Base-by-base conservation (phyloP, 805 yeast species). In the Ogataea pignaliae region DNA sequence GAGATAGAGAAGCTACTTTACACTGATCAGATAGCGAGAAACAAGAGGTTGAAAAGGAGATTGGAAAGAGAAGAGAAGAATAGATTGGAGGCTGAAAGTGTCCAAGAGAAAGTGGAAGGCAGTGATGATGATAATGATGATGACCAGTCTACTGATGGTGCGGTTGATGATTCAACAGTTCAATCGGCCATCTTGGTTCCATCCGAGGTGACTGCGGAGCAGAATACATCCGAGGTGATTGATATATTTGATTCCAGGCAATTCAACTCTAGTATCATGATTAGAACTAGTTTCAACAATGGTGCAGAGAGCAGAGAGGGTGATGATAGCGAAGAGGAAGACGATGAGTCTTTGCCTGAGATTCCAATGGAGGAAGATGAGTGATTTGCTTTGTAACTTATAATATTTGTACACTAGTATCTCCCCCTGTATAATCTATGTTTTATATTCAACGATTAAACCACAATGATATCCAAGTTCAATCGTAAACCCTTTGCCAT, bases 1-100 rank as follows among this genome's bases (percentile, higher is more conserved):
- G 59, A 59, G 38, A 54, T 61, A 34, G 63, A 60, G 36, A 54
- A 53, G 36, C 32, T 54, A 21, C 38, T 61, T 10, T 56, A 57
- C 40, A 46, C 50, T 21, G 54, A 52, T 26, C 41, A 45, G 39
- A 53, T 58, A 10, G 39, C 34, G 40, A 39, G 40, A 16, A 41
- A 32, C 15, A 48, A 51, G 36, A 43, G 40, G 35, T 32, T 38
- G 10, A 46, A 40, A 32, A 42, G 45, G 41, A 43, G 36, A 31
- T 30, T 33, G 28, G 32, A 42, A 18, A 41, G 41, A 35, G 37
- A 17, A 16, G 42, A 41, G 35, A 31, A 29, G 9, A 35, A 17
- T 51, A 50, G 36, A 38, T 34, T 15, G 44, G 32, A 33, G 10
- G 44, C 40, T n/a, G 44, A 39, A 17, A 44, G 15, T 16, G 39